Evolutionary conservation across 2,329 filamentous ascomycete genomes (phyloP).

Genomic region (Trichoderma afroharzianum): DNA sequence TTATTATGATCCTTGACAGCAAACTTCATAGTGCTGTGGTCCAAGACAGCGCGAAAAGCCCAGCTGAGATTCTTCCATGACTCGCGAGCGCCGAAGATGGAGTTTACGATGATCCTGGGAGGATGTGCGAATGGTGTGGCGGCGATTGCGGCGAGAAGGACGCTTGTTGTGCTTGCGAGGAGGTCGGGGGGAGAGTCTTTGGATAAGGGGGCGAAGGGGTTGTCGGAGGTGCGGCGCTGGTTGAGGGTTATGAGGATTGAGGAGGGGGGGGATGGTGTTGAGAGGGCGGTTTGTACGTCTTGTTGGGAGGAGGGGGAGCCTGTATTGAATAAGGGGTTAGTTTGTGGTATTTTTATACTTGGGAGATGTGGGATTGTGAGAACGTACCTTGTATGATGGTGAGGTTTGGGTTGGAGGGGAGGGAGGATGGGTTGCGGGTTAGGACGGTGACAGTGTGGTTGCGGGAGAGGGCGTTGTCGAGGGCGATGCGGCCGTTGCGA

Average conservation of each 20-base stretch:
- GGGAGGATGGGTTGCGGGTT: slow-evolving; percentile 37
- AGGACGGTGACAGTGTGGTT: slow-evolving; percentile 45
- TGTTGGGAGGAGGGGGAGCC: slow-evolving; percentile 36
- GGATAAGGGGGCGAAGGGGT: slow-evolving; percentile 41
- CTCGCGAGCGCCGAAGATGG: slow-evolving; percentile 46
- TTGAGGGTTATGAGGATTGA: slow-evolving; percentile 49
- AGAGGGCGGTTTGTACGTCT: slow-evolving; percentile 37
- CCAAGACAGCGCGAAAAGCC: slow-evolving; percentile 43
- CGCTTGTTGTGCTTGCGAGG: slow-evolving; percentile 42
- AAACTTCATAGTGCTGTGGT: slow-evolving; percentile 41
- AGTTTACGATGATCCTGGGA: slow-evolving; percentile 46
- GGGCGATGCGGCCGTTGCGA: slow-evolving; percentile 42
- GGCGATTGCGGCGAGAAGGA: slow-evolving; percentile 37
- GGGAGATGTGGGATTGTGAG: too few species aligned
- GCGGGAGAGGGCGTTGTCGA: slow-evolving; percentile 37
- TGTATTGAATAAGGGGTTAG: not conserved
- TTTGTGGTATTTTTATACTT: too few species aligned
- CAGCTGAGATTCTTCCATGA: slow-evolving; percentile 42
- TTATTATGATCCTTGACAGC: slow-evolving; percentile 46
- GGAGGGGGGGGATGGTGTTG: slow-evolving; percentile 24
- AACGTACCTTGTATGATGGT: slow-evolving; percentile 30
- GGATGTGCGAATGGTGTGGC: slow-evolving; percentile 24
- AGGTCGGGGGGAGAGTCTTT: slow-evolving; percentile 41
- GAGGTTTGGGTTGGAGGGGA: slow-evolving; percentile 32
- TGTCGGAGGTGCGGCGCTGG: slow-evolving; percentile 43